phyloP scores from a whole-genome alignment of 768 basidiomycete species.

The Amanita thiersii region DNA sequence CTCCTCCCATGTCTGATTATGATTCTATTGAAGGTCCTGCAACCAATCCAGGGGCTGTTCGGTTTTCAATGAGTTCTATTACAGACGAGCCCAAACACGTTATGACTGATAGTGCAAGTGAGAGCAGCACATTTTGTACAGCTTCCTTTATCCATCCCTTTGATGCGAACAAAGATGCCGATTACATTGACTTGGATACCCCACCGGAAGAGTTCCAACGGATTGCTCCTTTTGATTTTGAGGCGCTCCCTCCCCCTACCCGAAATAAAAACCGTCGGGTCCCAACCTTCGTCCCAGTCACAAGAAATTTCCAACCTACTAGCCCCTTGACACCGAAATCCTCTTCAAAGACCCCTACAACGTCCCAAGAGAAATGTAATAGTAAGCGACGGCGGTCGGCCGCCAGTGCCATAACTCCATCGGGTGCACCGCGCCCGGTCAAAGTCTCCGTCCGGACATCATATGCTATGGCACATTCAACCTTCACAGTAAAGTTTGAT shows the following conservation, averaged over 20 bases:
- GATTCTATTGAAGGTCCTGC: conserved; percentile 20
- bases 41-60: conserved; percentile 11
- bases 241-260: conserved; percentile 32
- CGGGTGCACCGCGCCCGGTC: neutral
- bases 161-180: conserved; percentile 22
- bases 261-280: no score
- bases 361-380: neutral
- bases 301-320: no score
- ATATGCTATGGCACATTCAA: no score
- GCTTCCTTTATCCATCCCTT: conserved; percentile 46
- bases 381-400: neutral
- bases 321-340: no score
- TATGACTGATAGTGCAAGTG: no score
- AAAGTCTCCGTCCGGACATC: neutral
- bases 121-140: conserved; percentile 18
- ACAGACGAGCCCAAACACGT: no score
- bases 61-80: neutral
- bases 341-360: no score
- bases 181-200: conserved; percentile 18
- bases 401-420: conserved; percentile 8
- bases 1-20: conserved; percentile 17
- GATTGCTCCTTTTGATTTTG: conserved; percentile 41
- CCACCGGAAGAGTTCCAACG: conserved; percentile 30
- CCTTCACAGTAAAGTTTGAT: no score
- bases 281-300: conserved; percentile 3